Evolutionary conservation across 1,139 yeast species (phyloP), one percentile per base, ranked within the genome.

Genomic region (Kodamaea derodonti): DNA sequence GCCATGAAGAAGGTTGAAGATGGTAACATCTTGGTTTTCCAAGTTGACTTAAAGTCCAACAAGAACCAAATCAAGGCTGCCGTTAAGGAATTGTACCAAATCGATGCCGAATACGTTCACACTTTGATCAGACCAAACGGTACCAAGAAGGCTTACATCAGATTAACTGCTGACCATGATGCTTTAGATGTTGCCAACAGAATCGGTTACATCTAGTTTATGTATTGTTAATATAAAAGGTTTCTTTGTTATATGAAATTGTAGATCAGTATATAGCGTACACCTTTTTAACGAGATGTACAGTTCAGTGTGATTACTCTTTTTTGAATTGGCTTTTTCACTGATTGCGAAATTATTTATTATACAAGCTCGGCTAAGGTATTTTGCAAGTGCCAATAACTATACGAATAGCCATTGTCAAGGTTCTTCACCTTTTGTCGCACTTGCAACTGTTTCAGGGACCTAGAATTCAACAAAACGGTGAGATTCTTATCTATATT

Each of bases 141-240:
- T 74, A 85, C 97, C 78, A 92, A 92, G 87, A 94, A 94, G 84
- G 99, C 99, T 66, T 92, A 84, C 80, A 92, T 92, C 70, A 88
- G 95, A 79, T 85, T 92, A 71, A 88, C 97, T 65, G 94, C 97
- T 69, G 98, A 94, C 75, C 86, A 84, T 80, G 99, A 92, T 77
- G 98, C 98, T 71, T 85, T 94, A 72, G 99, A 92, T 72, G 90
- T 92, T 73, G 99, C 98, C 72, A 90, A 90, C 95, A 88, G 94
- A 79, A 92, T 90, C 68, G 97, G 97, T 77, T 88, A 88, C 92
- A 84, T 87, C 72, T 87, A 80, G 10, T 25, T 25, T 38, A 36
- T 38, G 41, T 38, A 38, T 38, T 38, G 35, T 38, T 38, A 38
- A 38, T 38, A 38, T 38, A 38, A 38, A 35, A 38, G 22, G 22